Evolutionary conservation across 352 stramenopile genomes (phyloP), one percentile per base, ranked within the genome.

Genomic region (Pythium phragmiticola): DNA sequence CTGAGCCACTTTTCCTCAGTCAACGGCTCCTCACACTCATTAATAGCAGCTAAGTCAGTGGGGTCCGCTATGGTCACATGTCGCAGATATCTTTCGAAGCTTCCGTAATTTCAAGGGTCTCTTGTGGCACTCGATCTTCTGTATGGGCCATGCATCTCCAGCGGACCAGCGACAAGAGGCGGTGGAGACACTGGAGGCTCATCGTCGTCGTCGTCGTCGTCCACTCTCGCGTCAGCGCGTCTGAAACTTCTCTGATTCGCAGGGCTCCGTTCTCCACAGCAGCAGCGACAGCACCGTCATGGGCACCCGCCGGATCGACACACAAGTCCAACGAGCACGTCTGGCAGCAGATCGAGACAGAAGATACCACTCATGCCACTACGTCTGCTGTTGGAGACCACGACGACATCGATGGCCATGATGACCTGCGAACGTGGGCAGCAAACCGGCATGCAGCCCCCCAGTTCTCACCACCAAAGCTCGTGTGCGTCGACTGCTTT

Each of bases 401-500:
- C n/a, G 43, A 50, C 43, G 21, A 26, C 30, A 13, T 50, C n/a
- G 46, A 53, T 5, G 46, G 17, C 23, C 21, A 36, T 7, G 12
- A 36, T 19, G 46, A 36, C 12, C 23, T 53, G 12, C 46, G 21
- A 8, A 28, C 46, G 11, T 53, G 46, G 46, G 46, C 46, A 9
- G 23, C 46, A 7, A 39, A 23, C 6, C 46, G 23, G 14, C 23
- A 30, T 50, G 39, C 39, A 8, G 39, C 17, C 39, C 23, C 8
- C 39, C 13, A n/a, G 49, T 17, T 11, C 16, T 9, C 12, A 13
- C 19, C 19, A 53, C 12, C 13, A 55, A 16, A 11, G 33, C 14
- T 9, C 30, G 30, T 8, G 12, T 55, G 49, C 13, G 16, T 21
- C 1, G 58, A 58, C 19, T 49, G 33, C 33, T 63, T 63, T 43